Base-by-base conservation (phyloP, 345 rosid species). In the Draba incana region DNA sequence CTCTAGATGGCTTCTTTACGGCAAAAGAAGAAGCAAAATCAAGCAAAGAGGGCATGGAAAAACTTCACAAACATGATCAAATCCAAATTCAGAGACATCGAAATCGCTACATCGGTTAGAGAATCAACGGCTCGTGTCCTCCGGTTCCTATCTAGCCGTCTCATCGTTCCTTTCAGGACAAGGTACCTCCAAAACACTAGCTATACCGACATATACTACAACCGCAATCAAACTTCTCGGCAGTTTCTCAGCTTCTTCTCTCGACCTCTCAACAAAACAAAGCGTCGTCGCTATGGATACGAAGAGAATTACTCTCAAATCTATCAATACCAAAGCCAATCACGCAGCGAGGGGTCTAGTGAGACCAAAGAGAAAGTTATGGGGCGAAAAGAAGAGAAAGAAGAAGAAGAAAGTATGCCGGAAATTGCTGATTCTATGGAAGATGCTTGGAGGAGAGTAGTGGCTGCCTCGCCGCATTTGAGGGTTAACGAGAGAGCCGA, bases 401-500 rank as follows among this genome's bases (percentile, higher is more conserved):
- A 12, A 70, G 71, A 57, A 37, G 67, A 58, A 28, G 79, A 13
- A 5, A 75, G 39, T 78, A 77, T 39, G 76, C 78, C 50, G 77
- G 78, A 43, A 63, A 35, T 68, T 54, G 56, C 53, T 54, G 67
- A 83, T 27, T 83, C 81, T 4, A 64, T 92, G 43, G 98, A 92
- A 58, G 96, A 92, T 75, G 88, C 87, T 8, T 92, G 95, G 96
- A 86, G 82, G 62, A 84, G 83, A 53, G 80, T 84, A 15, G 88
- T 92, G 42, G 91, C 92, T 27, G 77, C 69, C 8, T 89, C 98
- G 11, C 95, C 96, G 0, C 95, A 86, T 70, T 64, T 88, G 33
- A 78, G 89, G 64, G 95, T 92, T 49, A 82, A 92, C 52, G 96
- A 89, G 51, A 81, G 88, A 75, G 98, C 98, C 8, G 96, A 89